Evolutionary conservation across 106 monocot genomes (phyloP).

Genomic region (Acorus calamus): DNA sequence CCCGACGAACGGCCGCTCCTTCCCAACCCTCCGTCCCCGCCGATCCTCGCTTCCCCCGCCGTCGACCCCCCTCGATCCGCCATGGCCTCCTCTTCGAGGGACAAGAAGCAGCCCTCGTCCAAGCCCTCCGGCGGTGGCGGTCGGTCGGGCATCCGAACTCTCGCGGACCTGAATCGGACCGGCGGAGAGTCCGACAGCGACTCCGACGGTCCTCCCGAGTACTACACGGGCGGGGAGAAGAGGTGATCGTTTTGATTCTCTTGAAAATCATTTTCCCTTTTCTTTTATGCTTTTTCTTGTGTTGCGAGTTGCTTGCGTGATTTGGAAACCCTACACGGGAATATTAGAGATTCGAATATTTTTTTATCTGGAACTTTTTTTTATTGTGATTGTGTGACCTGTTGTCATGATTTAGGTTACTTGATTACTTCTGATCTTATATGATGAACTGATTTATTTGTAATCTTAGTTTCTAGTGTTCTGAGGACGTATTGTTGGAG

Average conservation of each 20-base stretch:
- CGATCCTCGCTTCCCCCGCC: background rate
- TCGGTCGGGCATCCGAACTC: constrained; percentile 45
- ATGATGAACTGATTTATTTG: no score
- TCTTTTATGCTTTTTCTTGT: background rate
- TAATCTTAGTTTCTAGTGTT: no score
- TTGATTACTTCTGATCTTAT: no score
- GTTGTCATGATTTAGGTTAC: no score
- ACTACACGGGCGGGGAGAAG: constrained; percentile 86
- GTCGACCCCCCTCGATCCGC: background rate
- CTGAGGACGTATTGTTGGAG: no score
- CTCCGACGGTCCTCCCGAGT: constrained; percentile 69
- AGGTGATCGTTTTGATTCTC: constrained; percentile 29
- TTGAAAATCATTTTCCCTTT: constrained; percentile 1
- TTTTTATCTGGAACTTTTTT: no score
- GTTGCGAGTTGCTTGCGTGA: no score
- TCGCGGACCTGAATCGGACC: constrained; percentile 64
- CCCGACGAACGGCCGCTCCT: no score
- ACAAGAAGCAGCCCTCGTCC: constrained; percentile 20
- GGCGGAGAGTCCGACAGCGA: constrained; percentile 47
- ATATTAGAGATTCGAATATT: no score
- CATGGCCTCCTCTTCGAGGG: constrained; percentile 8
- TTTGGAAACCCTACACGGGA: no score
- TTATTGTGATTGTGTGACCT: no score
- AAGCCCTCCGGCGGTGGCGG: constrained; percentile 16
- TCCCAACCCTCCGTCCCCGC: background rate